These are phyloP conservation scores for Leccinum angustisporum DNA, from an alignment of 1,284 basidiomycete species.

Conservation along the genomic window DNA sequence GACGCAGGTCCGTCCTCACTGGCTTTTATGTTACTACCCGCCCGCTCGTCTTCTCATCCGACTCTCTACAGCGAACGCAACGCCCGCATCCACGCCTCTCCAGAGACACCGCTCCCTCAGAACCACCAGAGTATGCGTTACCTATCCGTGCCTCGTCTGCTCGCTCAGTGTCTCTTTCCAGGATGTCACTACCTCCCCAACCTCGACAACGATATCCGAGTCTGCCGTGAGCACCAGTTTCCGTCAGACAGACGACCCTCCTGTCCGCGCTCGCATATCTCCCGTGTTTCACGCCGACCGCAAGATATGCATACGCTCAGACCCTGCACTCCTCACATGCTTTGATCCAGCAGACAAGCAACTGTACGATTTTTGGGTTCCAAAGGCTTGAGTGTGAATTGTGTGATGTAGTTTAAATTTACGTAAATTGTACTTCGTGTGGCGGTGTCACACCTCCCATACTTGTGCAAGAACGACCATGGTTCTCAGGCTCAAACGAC, in stretches of 20 bases:
- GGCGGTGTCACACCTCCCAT: not conserved
- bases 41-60: not conserved
- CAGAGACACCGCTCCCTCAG: slow-evolving; percentile 13
- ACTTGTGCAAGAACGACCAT: slow-evolving; percentile 35
- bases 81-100: slow-evolving; percentile 14
- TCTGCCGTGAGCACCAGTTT: slow-evolving; percentile 25
- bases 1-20: slow-evolving; percentile 11
- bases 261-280: slow-evolving; percentile 27
- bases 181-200: slow-evolving; percentile 27
- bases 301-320: slow-evolving; percentile 54
- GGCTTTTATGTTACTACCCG: not conserved
- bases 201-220: slow-evolving; percentile 37
- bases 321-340: slow-evolving; percentile 63
- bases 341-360: slow-evolving; percentile 73
- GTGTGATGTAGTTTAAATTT: slow-evolving; percentile 5
- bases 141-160: not conserved
- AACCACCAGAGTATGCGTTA: slow-evolving; percentile 16
- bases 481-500: slow-evolving; percentile 60
- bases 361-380: slow-evolving; percentile 72
- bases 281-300: slow-evolving; percentile 34
- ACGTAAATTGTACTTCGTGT: slow-evolving; percentile 21
- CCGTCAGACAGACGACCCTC: slow-evolving; percentile 19
- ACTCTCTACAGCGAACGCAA: slow-evolving; percentile 3
- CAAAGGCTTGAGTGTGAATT: slow-evolving; percentile 34
- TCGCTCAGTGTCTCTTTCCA: slow-evolving; percentile 3